These are phyloP conservation scores for Saccharomycopsis javanensis DNA, from an alignment of 805 yeast genomes.

Conservation along the genomic window DNA sequence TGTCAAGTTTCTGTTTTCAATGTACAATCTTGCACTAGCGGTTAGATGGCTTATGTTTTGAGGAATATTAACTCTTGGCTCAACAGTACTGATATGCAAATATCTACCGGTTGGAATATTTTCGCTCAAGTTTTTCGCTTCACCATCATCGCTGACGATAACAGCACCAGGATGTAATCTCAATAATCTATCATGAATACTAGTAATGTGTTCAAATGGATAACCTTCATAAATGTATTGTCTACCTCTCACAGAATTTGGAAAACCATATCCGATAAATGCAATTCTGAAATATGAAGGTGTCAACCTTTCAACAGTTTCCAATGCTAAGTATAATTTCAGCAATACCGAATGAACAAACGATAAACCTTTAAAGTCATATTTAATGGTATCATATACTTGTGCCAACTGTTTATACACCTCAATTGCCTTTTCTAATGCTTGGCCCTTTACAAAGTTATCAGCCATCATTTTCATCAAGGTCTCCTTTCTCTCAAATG, in stretches of 20 bases:
- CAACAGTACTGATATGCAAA: conserved; percentile 62
- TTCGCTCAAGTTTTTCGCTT: conserved; percentile 40
- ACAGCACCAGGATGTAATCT: conserved; percentile 76
- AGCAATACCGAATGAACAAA: conserved; percentile 60
- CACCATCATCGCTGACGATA: conserved; percentile 47
- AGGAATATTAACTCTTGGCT: conserved; percentile 50
- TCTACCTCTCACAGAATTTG: conserved; percentile 62
- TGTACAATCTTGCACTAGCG: conserved; percentile 61
- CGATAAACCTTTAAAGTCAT: conserved; percentile 68
- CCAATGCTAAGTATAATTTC: conserved; percentile 55
- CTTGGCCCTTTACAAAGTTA: conserved; percentile 59
- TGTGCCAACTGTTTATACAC: conserved; percentile 67
- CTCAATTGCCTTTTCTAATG: conserved; percentile 72
- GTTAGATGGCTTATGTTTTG: conserved; percentile 29
- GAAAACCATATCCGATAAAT: conserved; percentile 80
- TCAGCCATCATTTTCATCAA: conserved; percentile 61
- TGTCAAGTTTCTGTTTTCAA: conserved; percentile 63
- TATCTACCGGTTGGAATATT: conserved; percentile 60
- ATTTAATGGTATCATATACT: conserved; percentile 62
- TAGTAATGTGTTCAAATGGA: conserved; percentile 79
- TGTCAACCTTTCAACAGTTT: conserved; percentile 57
- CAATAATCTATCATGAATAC: conserved; percentile 67
- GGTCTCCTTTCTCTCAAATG: conserved; percentile 72
- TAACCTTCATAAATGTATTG: conserved; percentile 77
- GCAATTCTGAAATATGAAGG: conserved; percentile 74